Base-by-base conservation (phyloP, 495 filamentous ascomycete genomes). In the Bacidia gigantensis region DNA sequence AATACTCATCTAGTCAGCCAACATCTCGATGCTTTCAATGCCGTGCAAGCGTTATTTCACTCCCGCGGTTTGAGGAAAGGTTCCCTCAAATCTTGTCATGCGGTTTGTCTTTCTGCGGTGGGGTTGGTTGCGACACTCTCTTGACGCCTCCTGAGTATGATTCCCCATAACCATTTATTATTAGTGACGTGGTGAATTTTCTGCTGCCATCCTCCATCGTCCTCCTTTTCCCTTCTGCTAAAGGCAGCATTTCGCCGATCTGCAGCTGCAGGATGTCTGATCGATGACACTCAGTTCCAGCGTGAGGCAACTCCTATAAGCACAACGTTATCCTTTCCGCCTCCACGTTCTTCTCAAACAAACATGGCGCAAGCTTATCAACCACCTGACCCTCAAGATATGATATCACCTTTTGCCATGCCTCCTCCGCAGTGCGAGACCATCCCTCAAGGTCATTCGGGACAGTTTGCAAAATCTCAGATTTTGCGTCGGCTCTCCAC, bases 401-500 rank as follows among this genome's bases (percentile, higher is more conserved):
- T 48, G 44, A 41, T 48, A 21, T 54, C 52, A 11, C 45, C 21
- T 43, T 42, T 49, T 14, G 32, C 52, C 17, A 54, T 49, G 52
- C 12, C 52, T 41, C 24, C 52, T 20, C 14, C 52, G 26, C 20
- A 54, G 1, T 42, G 39, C 44, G 20, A 21, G 10, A n/a, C 42
- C n/a, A 20, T 32, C 2, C 5, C 20, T 38, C 35, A 57, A 14
- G 54, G 58, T 24, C 26, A 44, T 3, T 51, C 49, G 22, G 43
- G 26, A 24, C 58, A 58, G 22, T 45, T 60, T 40, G 49, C 60
- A 32, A 52, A 49, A 45, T 58, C 60, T 32, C 54, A 62, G 24
- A 38, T 62, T 2, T 29, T 55, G 20, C 54, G 51, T 22, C 60
- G 47, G 24, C 57, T 51, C 22, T 62, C 57, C n/a, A 57, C 50